These are phyloP conservation scores for Rhodamnia argentea DNA, from an alignment of 345 rosid species.

Conservation along the genomic window DNA sequence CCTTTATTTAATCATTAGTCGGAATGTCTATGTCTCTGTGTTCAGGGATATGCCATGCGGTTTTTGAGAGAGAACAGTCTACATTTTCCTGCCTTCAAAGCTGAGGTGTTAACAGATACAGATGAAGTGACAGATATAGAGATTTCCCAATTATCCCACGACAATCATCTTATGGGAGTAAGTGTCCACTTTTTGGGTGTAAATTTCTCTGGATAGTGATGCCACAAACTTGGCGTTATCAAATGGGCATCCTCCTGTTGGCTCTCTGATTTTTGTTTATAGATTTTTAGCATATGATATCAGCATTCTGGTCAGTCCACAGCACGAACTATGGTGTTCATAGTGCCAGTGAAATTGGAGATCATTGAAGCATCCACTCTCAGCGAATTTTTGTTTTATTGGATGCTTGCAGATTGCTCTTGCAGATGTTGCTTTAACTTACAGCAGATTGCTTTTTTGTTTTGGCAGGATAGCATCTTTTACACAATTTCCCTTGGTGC, in stretches of 20 bases:
- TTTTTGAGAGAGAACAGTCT: constrained; percentile 55
- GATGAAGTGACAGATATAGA: constrained; percentile 43
- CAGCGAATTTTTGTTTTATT: neutral
- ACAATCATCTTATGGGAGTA: constrained; percentile 78
- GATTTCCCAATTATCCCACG: constrained; percentile 43
- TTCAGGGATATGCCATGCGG: constrained; percentile 67
- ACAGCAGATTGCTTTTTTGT: neutral
- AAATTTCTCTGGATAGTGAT: neutral
- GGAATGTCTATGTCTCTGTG: neutral
- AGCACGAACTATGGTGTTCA: neutral
- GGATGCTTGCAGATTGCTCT: neutral
- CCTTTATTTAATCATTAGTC: neutral
- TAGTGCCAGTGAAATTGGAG: neutral
- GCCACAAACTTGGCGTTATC: neutral
- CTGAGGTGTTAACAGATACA: constrained; percentile 52
- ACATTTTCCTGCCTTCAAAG: constrained; percentile 34
- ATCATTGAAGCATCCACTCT: neutral
- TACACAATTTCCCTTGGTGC: constrained; percentile 85
- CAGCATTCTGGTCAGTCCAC: neutral
- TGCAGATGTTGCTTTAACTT: neutral
- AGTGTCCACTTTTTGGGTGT: neutral
- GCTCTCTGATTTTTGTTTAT: neutral
- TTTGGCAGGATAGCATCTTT: constrained; percentile 80
- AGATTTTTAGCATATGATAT: neutral
- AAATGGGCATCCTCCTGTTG: neutral